These are phyloP conservation scores for Hericium coralloides DNA, from an alignment of 768 basidiomycete genomes.

Conservation along the genomic window DNA sequence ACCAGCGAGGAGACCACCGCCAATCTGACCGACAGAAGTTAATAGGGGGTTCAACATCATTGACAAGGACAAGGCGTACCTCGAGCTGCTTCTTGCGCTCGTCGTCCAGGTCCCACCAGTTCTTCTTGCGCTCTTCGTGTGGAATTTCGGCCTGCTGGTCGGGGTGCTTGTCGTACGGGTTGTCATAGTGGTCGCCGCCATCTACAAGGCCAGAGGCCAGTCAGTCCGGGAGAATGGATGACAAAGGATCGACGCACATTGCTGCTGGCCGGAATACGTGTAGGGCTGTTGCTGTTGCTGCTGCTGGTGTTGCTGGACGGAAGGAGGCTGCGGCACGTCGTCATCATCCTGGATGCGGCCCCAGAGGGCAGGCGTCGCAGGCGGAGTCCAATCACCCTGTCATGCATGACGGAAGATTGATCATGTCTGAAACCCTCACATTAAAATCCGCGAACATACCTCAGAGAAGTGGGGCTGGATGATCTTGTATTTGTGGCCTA, in stretches of 20 bases:
- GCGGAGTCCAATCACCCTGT: slow-evolving; percentile 63
- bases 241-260: slow-evolving; percentile 3
- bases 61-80: slow-evolving; percentile 23
- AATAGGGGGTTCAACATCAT: not conserved
- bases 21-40: slow-evolving; percentile 34
- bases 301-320: slow-evolving; percentile 9
- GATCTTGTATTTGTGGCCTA: slow-evolving; percentile 55
- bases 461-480: slow-evolving; percentile 66
- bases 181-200: slow-evolving; percentile 1
- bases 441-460: slow-evolving; percentile 24
- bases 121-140: slow-evolving; percentile 40
- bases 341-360: slow-evolving; percentile 35
- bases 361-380: slow-evolving; percentile 58
- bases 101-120: slow-evolving; percentile 49
- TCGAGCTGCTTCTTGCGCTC: slow-evolving; percentile 49
- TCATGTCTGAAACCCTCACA: too few species aligned
- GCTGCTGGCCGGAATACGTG: slow-evolving; percentile 7
- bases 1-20: slow-evolving; percentile 53
- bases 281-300: slow-evolving; percentile 9
- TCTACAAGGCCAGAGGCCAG: not conserved
- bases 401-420: not conserved
- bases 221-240: not conserved
- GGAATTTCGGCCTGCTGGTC: slow-evolving; percentile 22
- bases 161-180: slow-evolving; percentile 16
- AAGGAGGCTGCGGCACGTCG: not conserved